phyloP scores from a whole-genome alignment of 257 asterid genomes.

The Solanum neorickii region DNA sequence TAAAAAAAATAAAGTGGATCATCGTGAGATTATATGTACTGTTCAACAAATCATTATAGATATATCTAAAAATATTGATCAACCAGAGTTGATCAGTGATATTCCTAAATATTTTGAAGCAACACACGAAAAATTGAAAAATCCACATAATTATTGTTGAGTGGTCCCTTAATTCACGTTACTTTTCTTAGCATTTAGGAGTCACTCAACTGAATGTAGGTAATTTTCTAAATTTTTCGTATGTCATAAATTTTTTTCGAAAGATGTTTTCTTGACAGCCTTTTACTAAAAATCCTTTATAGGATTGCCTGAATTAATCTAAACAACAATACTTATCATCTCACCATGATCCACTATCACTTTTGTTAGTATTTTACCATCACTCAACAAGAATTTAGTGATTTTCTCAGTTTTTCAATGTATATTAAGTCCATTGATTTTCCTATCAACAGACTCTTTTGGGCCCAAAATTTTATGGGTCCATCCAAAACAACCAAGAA shows the following conservation, averaged over 20 bases:
- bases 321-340: not conserved
- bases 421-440: not conserved
- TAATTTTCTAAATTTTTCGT: not conserved
- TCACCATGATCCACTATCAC: not conserved
- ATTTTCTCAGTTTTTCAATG: not conserved
- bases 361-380: too few species aligned
- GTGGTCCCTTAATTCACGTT: not conserved
- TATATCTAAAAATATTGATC: not conserved
- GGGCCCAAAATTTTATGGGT: not conserved
- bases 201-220: too few species aligned
- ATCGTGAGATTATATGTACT: not conserved
- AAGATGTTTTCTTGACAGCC: rapidly evolving
- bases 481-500: not conserved
- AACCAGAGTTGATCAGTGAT: not conserved
- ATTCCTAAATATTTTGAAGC: not conserved
- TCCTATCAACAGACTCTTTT: not conserved
- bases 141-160: not conserved
- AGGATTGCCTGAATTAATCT: too few species aligned
- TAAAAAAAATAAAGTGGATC: not conserved
- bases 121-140: not conserved
- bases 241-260: not conserved
- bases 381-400: not conserved
- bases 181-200: not conserved
- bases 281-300: too few species aligned
- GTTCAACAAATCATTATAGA: not conserved